Base-by-base conservation (phyloP, 805 yeast genomes). In the Wickerhamomyces queroliae region DNA sequence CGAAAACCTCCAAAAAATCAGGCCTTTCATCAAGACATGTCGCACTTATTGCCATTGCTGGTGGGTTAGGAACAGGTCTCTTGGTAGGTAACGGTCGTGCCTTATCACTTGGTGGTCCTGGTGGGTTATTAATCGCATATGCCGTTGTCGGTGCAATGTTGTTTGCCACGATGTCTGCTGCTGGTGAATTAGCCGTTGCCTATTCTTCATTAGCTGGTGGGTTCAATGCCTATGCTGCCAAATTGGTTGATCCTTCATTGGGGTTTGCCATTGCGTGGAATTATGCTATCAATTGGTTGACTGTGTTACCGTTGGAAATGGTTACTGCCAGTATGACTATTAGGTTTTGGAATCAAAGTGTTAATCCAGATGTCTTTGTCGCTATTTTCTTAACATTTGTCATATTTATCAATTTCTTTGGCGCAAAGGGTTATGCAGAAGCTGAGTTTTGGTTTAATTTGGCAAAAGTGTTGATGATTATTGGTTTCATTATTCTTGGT, bases 31-130 rank as follows among this genome's bases (percentile, higher is more conserved):
- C 27, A 5, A 49, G 52, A 22, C 58, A 55, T 38, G 52, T 52
- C 13, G 45, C 37, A 35, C 54, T 48, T 78, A 82, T 86, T 52
- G 88, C 95, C 29, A 69, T 87, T 40, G 93, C 93, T 42, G 89
- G 93, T 39, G 82, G 91, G 37, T 81, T 86, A 43, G 96, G 95
- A 54, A 81, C 93, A 6, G 87, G 86, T 51, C 63, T 80, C 37
- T 62, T 73, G 46, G 78, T 78, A 37, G 83, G 82, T 49, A 64
- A 72, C 36, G 83, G 79, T 47, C 58, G 68, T 45, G 68, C 74
- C 5, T 49, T 73, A 30, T 53, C 56, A 20, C 46, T 56, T 21
- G 74, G 71, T 43, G 77, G 78, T 36, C 76, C 78, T 15, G 72
- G 63, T 25, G 70, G 66, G 33, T 50, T 72, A 27, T 64, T 79